These are phyloP conservation scores for Emmonsiellopsis sp. DNA, from an alignment of 2,329 filamentous ascomycete genomes.

Conservation along the genomic window DNA sequence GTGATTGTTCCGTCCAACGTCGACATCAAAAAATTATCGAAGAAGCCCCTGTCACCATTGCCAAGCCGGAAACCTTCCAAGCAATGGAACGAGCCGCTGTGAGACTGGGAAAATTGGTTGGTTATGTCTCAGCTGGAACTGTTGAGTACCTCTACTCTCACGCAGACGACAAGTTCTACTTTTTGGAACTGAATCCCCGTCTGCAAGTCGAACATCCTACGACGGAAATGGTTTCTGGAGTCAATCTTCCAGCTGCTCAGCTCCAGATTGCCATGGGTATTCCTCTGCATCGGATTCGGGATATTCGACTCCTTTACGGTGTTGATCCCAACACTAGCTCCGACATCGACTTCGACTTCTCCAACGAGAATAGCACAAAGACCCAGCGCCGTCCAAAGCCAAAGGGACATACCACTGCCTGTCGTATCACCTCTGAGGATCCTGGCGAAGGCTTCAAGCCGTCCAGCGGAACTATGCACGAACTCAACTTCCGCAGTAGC, in stretches of 20 bases:
- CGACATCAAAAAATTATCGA: constrained; percentile 99
- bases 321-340: constrained; percentile 79
- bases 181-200: constrained; percentile 96
- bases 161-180: constrained; percentile 97
- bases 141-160: constrained; percentile 99
- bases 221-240: constrained; percentile 97
- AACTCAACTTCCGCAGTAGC: constrained; percentile 96
- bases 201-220: constrained; percentile 99
- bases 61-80: constrained; percentile 78
- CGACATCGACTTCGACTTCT: constrained; percentile 95
- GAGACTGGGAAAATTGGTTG: constrained; percentile 83
- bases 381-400: constrained; percentile 83
- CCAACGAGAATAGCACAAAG: constrained; percentile 69
- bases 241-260: constrained; percentile 93
- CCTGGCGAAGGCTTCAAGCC: constrained; percentile 99
- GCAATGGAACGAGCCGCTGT: constrained; percentile 96
- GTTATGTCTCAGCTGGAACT: constrained; percentile 96
- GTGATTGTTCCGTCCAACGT: constrained; percentile 97
- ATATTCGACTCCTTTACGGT: constrained; percentile 93
- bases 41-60: constrained; percentile 95
- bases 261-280: constrained; percentile 99
- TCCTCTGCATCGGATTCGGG: constrained; percentile 85
- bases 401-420: constrained; percentile 95
- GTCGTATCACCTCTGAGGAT: constrained; percentile 98
- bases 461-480: constrained; percentile 97